Conservation (phyloP, 257 asterid genomes). For the Solanum chmielewskii region DNA sequence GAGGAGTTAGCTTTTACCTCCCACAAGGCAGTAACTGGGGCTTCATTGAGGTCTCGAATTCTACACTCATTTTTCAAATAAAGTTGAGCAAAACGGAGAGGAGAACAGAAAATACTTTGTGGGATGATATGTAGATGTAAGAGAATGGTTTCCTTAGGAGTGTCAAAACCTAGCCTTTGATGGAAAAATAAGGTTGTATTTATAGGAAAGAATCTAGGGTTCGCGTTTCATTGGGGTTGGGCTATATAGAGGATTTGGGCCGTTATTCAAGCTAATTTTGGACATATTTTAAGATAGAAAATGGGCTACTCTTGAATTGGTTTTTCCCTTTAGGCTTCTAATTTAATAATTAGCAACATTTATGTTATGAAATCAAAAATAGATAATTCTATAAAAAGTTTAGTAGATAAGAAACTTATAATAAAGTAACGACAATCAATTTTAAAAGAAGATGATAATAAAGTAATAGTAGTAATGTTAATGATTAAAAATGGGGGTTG, state of each 20-base stretch:
- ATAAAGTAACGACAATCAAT: background rate
- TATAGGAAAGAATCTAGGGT: background rate
- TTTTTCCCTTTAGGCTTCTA: background rate
- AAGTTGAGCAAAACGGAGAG: background rate
- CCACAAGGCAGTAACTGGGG: background rate
- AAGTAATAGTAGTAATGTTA: background rate
- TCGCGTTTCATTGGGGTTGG: background rate
- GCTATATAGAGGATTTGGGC: background rate
- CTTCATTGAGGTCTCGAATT: background rate
- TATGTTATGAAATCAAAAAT: background rate
- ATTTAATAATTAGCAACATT: background rate
- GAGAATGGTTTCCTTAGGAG: background rate
- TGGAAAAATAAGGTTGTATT: background rate
- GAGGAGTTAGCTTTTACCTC: background rate
- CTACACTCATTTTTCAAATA: background rate
- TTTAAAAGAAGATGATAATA: background rate
- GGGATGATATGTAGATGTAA: background rate
- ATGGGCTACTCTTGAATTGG: background rate
- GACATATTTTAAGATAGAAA: background rate
- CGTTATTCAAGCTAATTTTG: background rate
- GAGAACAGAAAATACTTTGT: background rate
- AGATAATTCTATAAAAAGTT: too few species aligned
- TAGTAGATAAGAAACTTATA: background rate
- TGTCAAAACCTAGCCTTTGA: background rate
- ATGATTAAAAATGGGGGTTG: background rate